Evolutionary conservation across 495 filamentous ascomycete genomes (phyloP), one percentile per base, ranked within the genome.

Genomic region (Aspergillus ellipticus): DNA sequence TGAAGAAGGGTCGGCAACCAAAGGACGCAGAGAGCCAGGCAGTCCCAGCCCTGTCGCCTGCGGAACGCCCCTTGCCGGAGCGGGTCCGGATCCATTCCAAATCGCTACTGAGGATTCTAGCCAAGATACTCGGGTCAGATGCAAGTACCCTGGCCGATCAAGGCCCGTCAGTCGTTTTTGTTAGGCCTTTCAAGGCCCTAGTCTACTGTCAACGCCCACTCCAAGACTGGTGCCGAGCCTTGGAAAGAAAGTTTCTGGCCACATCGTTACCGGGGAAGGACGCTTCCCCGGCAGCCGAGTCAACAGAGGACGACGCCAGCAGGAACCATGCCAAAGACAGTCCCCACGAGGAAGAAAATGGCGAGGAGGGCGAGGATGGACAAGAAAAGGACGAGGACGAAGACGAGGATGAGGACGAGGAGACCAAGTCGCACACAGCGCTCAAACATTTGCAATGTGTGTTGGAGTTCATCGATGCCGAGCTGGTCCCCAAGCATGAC

Each of bases 141-240:
- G 20, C 17, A 7, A 13, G 15, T 33, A 16, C 6, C 3, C 17
- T 45, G 8, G 16, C 16, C 6, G n/a, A 45, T 39, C 4, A 20
- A 0, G 42, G 42, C 11, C 1, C 11, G 3, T 17, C 42, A 6
- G 17, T 45, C 2, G 42, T 45, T 45, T 24, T 45, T 16, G 7
- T 54, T 16, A 11, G 39, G 13, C 51, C 51, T 0, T 54, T 45
- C 22, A 54, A 46, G 17, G 51, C 51, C 6, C 20, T 54, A 2
- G 29, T 45, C 9, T 31, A 54, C 39, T 54, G 24, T 9, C 39
- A 46, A 22, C 26, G 20, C 0, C 2, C 20, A 5, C 15, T 54
- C 10, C 51, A 39, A 11, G 37, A 54, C 3, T 35, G 21, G 24
- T 33, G 26, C n/a, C 11, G 10, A 3, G 41, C 20, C 3, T 15